Evolutionary conservation across 805 yeast genomes (phyloP), one percentile per base, ranked within the genome.

Genomic region (Kuraishia floccosa): DNA sequence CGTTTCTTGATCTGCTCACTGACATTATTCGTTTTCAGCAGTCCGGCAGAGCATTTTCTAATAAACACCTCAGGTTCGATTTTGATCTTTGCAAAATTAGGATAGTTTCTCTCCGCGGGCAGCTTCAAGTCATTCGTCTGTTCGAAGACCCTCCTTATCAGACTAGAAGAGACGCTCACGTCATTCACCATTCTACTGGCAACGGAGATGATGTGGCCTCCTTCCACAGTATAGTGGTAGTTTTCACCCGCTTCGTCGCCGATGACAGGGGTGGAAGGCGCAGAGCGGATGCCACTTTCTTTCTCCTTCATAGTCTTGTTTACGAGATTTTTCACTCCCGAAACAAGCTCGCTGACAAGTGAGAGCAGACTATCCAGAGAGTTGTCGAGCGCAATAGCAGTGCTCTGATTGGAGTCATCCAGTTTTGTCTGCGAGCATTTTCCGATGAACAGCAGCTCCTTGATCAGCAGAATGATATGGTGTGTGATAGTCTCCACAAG

Each of bases 71-170:
- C 67, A 0, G 86, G 75, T 5, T 74, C 64, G 3, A 81, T 63
- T 35, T 66, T 63, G 50, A 75, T 68, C 17, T 49, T 50, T 7
- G 64, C 52, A 39, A 79, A 79, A 47, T 82, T 80, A 1, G 84
- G 78, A 44, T 79, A 81, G 14, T 70, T 58, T 43, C 85, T 65
- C 25, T 72, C 75, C 2, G 59, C 49, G 15, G 72, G 67, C 28
- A 80, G 54, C 42, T 65, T 67, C 47, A 77, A 76, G 39, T 78
- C 82, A n/a, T 80, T 80, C n/a, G 76, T 67, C 13, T 71, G 46
- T 7, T 68, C 60, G 19, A 78, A 47, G 25, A 75, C 58, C 1
- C 73, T 57, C 28, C 64, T 61, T 16, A 81, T 58, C 74, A 78
- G 74, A 38, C 65, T 65, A 2, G 81, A 64, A 4, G 48, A 38